Conservation (phyloP, 352 stramenopile species). For the Globisporangium splendens region DNA sequence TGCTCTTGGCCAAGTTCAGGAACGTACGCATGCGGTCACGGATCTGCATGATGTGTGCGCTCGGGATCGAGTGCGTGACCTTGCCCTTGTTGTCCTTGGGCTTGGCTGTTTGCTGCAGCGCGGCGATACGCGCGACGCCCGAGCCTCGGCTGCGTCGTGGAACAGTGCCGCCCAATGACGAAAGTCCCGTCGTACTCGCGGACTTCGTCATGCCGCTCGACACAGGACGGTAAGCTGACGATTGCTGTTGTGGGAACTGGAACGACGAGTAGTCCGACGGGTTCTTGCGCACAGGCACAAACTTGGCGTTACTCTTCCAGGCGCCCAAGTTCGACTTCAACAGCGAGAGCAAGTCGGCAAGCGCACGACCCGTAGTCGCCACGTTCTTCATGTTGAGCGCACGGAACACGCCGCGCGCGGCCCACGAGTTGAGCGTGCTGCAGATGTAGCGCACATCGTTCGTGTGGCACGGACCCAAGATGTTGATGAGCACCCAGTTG, state of each 20-base stretch:
- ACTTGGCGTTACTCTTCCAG: conserved; percentile 82
- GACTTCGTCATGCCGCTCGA: conserved; percentile 76
- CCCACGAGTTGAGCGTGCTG: conserved; percentile 79
- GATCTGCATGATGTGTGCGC: conserved; percentile 86
- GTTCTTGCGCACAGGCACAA: conserved; percentile 77
- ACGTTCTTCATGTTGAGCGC: conserved; percentile 74
- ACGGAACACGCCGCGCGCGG: conserved; percentile 72
- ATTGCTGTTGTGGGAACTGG: conserved; percentile 62
- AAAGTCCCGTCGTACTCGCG: conserved; percentile 83
- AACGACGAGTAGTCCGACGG: conserved; percentile 84
- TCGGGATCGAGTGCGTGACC: conserved; percentile 69
- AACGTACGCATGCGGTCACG: conserved; percentile 95
- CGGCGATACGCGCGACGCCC: conserved; percentile 76
- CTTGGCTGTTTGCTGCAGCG: conserved; percentile 75
- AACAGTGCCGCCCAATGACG: conserved; percentile 65
- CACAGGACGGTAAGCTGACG: conserved; percentile 30
- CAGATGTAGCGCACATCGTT: conserved; percentile 93
- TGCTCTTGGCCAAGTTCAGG: conserved; percentile 90
- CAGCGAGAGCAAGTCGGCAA: conserved; percentile 68
- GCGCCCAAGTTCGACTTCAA: conserved; percentile 58
- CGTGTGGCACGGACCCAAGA: conserved; percentile 93
- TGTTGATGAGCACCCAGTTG: conserved; percentile 92
- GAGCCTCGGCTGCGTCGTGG: conserved; percentile 77
- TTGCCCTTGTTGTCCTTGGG: conserved; percentile 53
- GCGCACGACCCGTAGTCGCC: conserved; percentile 50